Evolutionary conservation across 179 eudicot species (phyloP).

Genomic region (Nepenthes alata): DNA sequence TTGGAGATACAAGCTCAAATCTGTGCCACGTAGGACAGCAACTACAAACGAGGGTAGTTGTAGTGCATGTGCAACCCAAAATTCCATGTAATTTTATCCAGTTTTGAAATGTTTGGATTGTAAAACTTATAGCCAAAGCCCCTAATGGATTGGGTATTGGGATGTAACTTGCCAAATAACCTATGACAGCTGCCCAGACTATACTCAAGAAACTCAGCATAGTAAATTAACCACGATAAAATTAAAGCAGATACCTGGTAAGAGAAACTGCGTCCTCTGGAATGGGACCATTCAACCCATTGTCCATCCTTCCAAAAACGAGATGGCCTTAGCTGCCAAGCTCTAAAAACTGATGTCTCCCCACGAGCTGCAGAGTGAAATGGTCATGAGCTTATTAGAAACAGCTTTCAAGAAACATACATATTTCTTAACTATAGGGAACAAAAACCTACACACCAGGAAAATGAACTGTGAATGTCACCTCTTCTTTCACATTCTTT

Average conservation of each 20-base stretch:
- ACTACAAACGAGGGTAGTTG: no score
- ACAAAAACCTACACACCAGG: conserved; percentile 45
- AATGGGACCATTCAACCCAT: conserved; percentile 64
- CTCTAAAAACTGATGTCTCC: conserved; percentile 50
- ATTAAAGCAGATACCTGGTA: conserved; percentile 3
- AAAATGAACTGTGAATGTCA: conserved; percentile 58
- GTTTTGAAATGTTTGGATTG: no score
- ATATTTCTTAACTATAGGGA: neutral
- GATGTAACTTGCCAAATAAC: no score
- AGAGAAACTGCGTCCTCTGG: conserved; percentile 12
- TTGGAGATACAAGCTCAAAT: no score
- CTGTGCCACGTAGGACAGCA: no score
- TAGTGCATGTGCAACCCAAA: no score
- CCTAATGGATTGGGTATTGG: no score
- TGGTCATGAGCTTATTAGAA: neutral
- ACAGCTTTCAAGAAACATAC: neutral
- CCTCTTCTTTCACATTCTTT: conserved; percentile 58
- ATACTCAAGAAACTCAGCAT: no score
- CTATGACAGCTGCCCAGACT: no score
- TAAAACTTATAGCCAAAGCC: no score
- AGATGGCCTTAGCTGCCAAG: conserved; percentile 79
- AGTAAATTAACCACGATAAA: neutral
- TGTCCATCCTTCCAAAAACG: conserved; percentile 68
- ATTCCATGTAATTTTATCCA: no score
- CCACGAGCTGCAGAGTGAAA: conserved; percentile 54